Evolutionary conservation across 225 moss, liverwort and hornwort genomes (phyloP).

Genomic region (Marchantia paleacea): DNA sequence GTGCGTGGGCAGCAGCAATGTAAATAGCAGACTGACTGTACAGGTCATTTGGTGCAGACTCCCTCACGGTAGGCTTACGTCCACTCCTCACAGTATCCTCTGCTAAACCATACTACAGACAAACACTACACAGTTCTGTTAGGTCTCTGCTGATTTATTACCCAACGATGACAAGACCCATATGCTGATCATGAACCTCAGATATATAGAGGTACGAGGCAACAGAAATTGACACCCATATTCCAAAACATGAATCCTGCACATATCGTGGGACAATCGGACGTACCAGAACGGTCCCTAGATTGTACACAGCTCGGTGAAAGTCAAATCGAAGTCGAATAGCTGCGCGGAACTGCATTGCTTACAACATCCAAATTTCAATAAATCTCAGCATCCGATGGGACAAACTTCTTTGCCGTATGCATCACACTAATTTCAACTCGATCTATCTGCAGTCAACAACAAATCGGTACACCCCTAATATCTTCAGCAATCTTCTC

Average conservation of each 20-base stretch:
- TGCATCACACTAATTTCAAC: background rate
- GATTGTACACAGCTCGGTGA: conserved; percentile 98
- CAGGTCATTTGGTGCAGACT: conserved; percentile 70
- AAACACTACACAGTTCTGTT: conserved; percentile 34
- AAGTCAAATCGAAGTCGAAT: conserved; percentile 98
- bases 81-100: conserved; percentile 91
- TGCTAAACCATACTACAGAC: conserved; percentile 92
- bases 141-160: background rate
- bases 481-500: background rate
- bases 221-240: background rate
- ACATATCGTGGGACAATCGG: background rate
- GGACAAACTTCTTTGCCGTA: background rate
- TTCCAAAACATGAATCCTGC: background rate
- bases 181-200: background rate
- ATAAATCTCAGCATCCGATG: conserved; percentile 18
- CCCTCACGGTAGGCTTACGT: conserved; percentile 56
- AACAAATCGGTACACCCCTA: background rate
- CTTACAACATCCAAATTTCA: conserved; percentile 26
- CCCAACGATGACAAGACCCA: too few relatives aligned
- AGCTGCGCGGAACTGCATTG: conserved; percentile 85
- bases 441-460: background rate
- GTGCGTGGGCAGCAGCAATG: conserved; percentile 91
- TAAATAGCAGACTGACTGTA: conserved; percentile 98
- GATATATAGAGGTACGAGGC: background rate
- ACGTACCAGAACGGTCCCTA: conserved; percentile 95